Base-by-base conservation (phyloP, 108 stramenopile genomes). In the Pseudonitzschia delicatissima region DNA sequence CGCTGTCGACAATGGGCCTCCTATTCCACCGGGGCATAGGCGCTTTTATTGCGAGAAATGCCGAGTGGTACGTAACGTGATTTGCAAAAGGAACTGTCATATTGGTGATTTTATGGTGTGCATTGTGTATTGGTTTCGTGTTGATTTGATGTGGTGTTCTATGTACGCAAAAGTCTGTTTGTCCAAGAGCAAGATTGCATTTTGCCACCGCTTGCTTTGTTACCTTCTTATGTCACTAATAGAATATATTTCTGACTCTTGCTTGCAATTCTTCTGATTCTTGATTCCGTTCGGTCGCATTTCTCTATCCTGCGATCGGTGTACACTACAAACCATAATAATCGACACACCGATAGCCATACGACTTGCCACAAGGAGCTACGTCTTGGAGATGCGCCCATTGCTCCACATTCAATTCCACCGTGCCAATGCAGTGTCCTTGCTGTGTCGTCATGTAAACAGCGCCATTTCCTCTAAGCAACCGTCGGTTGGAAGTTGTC, bases 11-110 rank as follows among this genome's bases (percentile, higher is more conserved):
- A 77, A 66, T 40, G 86, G 69, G 34, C 76, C 84, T 20, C 82
- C 82, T 12, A 82, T 90, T 65, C 86, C 89, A 15, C 61, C 86
- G 12, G 86, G 86, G 5, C 86, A 87, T 63, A 61, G 69, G 13
- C 63, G 89, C 62, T 90, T 90, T 62, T 90, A 86, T 72, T 90
- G 89, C 52, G 76, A 71, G 42, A 90, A 85, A 61, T 90, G 89
- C 53, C 89, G 85, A 52, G 64, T 82, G 71, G 87, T 88, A 76
- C 66, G 87, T 83, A 13, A 0, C 7, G 1, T 12, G 11, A n/a
- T 1, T 12, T 18, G 11, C 1, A 18, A 20, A 51, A 18, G 0
- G 13, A 51, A 3, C 9, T 18, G 13, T 18, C 13, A 0, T 42
- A 42, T 0, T 42, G 15, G 11, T 2, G 15, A 13, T 42, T 11